Evolutionary conservation across 78 protist genomes (phyloP), one percentile per base, ranked within the genome.

Genomic region (Guillardia theta): DNA sequence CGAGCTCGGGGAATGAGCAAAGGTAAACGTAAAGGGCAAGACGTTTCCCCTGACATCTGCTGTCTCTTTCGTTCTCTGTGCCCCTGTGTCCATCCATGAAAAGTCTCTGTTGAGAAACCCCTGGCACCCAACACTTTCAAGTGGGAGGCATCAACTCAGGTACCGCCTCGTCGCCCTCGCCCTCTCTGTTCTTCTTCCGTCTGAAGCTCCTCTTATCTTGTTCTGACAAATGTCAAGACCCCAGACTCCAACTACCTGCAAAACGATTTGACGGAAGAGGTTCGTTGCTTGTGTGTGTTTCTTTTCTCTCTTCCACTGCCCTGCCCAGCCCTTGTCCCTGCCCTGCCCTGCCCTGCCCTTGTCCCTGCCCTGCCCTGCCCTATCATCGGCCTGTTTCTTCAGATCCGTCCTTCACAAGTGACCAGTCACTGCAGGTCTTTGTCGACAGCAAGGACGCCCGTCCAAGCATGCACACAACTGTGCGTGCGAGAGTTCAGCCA

Each of bases 401-500:
- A 19, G 58, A n/a, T n/a, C n/a, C n/a, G n/a, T n/a, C n/a, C n/a
- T n/a, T n/a, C n/a, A n/a, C n/a, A n/a, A n/a, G n/a, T n/a, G n/a
- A n/a, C n/a, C 58, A 10, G 15, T 50, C 58, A 50, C 58, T 50
- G 41, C 36, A 78, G 90, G 90, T 78, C 53, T 43, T 78, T 3
- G 90, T 78, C 53, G 90, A 78, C 90, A 18, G 30, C 6, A 18
- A 0, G 53, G 50, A 36, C 50, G 90, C 90, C 18, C 19, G 18
- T 45, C 90, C 90, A 4, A 43, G 53, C 48, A 78, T 78, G 90
- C 90, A 78, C 90, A 78, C 90, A 12, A 70, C 87, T 19, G n/a
- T n/a, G n/a, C n/a, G n/a, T n/a, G n/a, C n/a, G n/a, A n/a, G n/a
- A n/a, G n/a, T n/a, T n/a, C n/a, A n/a, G n/a, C n/a, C n/a, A n/a